Conservation (phyloP, 2,329 filamentous ascomycete genomes). For the Alternaria infectoria region DNA sequence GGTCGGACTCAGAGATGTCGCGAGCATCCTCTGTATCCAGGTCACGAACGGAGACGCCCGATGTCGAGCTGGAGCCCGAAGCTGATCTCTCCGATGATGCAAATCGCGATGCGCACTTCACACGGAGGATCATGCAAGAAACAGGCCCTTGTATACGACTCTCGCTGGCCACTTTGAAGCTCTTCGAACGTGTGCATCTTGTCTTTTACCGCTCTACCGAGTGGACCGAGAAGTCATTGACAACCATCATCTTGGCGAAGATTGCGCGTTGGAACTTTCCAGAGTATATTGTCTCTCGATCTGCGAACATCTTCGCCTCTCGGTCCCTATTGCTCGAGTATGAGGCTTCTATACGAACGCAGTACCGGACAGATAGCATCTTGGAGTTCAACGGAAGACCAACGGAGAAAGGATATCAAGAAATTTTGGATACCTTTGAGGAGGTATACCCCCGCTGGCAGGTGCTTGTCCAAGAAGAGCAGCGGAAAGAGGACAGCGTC, state of each 20-base stretch:
- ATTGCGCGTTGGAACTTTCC: slow-evolving; percentile 89
- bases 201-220: slow-evolving; percentile 96
- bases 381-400: slow-evolving; percentile 79
- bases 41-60: slow-evolving; percentile 34
- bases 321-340: slow-evolving; percentile 81
- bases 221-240: slow-evolving; percentile 97
- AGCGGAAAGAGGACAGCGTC: slow-evolving; percentile 74
- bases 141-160: slow-evolving; percentile 86
- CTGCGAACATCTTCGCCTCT: slow-evolving; percentile 84
- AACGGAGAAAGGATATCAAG: slow-evolving; percentile 68
- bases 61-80: slow-evolving; percentile 41
- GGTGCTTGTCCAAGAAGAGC: slow-evolving; percentile 72
- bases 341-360: slow-evolving; percentile 81
- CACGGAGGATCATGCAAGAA: slow-evolving; percentile 75
- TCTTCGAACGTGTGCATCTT: slow-evolving; percentile 93
- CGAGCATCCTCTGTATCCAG: slow-evolving; percentile 53
- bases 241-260: slow-evolving; percentile 90
- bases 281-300: slow-evolving; percentile 86
- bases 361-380: slow-evolving; percentile 80
- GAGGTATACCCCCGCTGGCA: slow-evolving; percentile 83
- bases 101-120: slow-evolving; percentile 76
- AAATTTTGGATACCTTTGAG: slow-evolving; percentile 75
- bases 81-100: slow-evolving; percentile 50
- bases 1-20: slow-evolving; percentile 67
- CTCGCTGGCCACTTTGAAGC: slow-evolving; percentile 71